Percentiles rank a stretch among this genome's conserved stretches.
phyloP scores from a whole-genome alignment of 2,329 filamentous ascomycete species.

The Epichloe scottii region DNA sequence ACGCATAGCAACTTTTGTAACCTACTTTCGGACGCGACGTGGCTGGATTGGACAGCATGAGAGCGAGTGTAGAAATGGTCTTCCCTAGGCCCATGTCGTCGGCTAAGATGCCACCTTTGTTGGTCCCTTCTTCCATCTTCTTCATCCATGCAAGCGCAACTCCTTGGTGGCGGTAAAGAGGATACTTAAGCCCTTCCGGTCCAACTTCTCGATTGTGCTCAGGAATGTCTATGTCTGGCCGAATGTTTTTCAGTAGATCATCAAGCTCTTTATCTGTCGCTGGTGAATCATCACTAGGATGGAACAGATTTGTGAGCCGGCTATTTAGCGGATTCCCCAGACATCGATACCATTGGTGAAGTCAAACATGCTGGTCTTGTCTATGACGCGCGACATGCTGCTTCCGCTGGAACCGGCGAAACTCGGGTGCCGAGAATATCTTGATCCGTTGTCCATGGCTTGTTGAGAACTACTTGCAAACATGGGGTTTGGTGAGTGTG shows the following conservation, averaged over 20 bases:
- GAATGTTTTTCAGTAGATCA: constrained; percentile 58
- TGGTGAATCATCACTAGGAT: constrained; percentile 24
- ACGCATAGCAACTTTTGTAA: constrained; percentile 14
- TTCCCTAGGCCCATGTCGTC: constrained; percentile 94
- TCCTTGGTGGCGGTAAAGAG: constrained; percentile 72
- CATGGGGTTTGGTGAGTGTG: not conserved
- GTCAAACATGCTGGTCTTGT: constrained; percentile 25
- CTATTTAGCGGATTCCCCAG: constrained; percentile 24
- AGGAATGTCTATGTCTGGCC: constrained; percentile 54
- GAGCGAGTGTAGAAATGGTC: constrained; percentile 70
- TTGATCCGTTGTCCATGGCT: not conserved
- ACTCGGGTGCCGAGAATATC: not conserved
- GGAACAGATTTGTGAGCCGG: constrained; percentile 20
- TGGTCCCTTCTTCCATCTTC: constrained; percentile 62
- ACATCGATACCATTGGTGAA: constrained; percentile 22
- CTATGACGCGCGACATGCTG: constrained; percentile 23
- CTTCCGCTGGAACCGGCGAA: constrained; percentile 4
- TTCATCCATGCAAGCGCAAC: constrained; percentile 75
- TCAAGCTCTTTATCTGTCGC: constrained; percentile 52
- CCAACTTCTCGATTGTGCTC: constrained; percentile 53
- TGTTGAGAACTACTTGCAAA: not conserved
- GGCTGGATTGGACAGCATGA: constrained; percentile 59
- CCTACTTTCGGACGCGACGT: constrained; percentile 24
- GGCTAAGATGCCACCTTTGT: constrained; percentile 78
- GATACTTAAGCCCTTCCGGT: constrained; percentile 53